A percentile compares a stretch with the other conserved stretches of the same genome.
These are phyloP conservation scores for Teunomyces cretensis DNA, from an alignment of 805 yeast genomes.

Conservation along the genomic window DNA sequence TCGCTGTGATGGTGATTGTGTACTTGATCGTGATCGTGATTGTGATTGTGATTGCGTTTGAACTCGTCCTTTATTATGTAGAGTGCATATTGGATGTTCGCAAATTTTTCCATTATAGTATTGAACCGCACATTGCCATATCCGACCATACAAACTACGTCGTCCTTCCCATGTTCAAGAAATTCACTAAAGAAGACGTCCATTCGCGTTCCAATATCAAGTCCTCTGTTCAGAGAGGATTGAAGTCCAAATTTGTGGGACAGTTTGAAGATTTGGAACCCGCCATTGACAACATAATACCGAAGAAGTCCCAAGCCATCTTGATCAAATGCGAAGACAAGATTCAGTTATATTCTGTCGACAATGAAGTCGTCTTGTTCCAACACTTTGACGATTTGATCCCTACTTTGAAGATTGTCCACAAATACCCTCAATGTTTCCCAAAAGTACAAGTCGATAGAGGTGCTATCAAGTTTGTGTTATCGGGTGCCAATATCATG, in stretches of 20 bases:
- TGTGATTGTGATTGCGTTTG: too few species aligned
- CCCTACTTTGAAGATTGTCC: constrained; percentile 74
- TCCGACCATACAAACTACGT: not conserved
- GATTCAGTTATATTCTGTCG: constrained; percentile 72
- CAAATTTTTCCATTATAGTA: not conserved
- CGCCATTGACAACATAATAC: constrained; percentile 76
- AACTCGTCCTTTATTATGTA: too few species aligned
- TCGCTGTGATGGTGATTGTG: not conserved
- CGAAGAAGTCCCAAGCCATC: constrained; percentile 82
- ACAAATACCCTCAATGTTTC: constrained; percentile 78
- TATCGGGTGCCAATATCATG: constrained; percentile 97
- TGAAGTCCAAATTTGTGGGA: constrained; percentile 68
- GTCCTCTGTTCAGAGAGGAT: constrained; percentile 90
- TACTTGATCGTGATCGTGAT: too few species aligned
- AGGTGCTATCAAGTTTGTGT: constrained; percentile 92
- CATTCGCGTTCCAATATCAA: constrained; percentile 90
- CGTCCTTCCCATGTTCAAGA: constrained; percentile 45
- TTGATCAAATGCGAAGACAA: constrained; percentile 87
- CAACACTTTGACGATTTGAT: constrained; percentile 80
- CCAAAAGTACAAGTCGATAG: constrained; percentile 89
- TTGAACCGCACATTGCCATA: not conserved
- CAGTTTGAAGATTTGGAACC: constrained; percentile 77
- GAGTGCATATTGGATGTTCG: not conserved
- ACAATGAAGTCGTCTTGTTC: constrained; percentile 70
- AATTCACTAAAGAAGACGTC: constrained; percentile 80